phyloP scores from a whole-genome alignment of 2,329 filamentous ascomycete species.

The Scedosporium aurantiacum region DNA sequence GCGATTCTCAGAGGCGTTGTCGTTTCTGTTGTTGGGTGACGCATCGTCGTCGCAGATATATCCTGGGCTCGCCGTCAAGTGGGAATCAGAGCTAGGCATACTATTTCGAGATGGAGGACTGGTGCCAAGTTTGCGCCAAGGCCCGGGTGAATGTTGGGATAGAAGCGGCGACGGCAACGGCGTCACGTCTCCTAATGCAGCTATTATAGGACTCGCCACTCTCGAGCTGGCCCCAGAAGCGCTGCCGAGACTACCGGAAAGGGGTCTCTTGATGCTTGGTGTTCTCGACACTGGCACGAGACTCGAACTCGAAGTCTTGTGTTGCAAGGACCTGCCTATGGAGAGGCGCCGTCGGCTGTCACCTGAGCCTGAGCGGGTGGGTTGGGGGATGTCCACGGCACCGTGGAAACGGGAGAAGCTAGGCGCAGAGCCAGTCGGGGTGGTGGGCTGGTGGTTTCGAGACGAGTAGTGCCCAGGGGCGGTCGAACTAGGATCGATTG shows the following conservation, averaged over 20 bases:
- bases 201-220: conserved; percentile 62
- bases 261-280: conserved; percentile 48
- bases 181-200: conserved; percentile 67
- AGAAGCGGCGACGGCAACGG: conserved; percentile 68
- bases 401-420: neutral
- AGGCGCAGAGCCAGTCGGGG: neutral
- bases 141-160: conserved; percentile 52
- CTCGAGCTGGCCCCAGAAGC: conserved; percentile 51
- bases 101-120: conserved; percentile 37
- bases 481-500: neutral
- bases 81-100: conserved; percentile 23
- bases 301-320: conserved; percentile 31
- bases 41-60: conserved; percentile 36
- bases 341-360: conserved; percentile 1
- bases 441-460: neutral
- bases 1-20: conserved; percentile 26
- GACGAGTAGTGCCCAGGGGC: neutral
- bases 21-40: conserved; percentile 34
- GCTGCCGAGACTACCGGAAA: conserved; percentile 36
- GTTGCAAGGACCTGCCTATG: conserved; percentile 17
- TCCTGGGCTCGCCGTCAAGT: conserved; percentile 26
- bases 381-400: neutral
- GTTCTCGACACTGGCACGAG: conserved; percentile 45
- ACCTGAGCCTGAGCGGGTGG: neutral
- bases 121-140: conserved; percentile 46